phyloP scores from a whole-genome alignment of 805 yeast genomes.

The Pichia rugopelliculosa region DNA sequence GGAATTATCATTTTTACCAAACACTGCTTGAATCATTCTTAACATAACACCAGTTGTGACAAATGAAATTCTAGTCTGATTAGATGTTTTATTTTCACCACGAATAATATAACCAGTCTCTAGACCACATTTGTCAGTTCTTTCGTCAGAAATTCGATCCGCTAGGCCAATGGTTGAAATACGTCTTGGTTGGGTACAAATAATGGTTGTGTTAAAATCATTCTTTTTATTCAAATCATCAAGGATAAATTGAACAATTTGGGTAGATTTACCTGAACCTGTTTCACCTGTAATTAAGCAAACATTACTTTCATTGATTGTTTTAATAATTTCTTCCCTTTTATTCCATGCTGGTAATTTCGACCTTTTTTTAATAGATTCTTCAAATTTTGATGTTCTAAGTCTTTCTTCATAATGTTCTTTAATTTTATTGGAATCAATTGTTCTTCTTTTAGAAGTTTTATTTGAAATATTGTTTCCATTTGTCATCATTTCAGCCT shows the following conservation, averaged over 20 bases:
- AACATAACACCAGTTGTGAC: constrained; percentile 90
- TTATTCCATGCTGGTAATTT: constrained; percentile 82
- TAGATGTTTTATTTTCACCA: constrained; percentile 70
- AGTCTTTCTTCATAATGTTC: constrained; percentile 26
- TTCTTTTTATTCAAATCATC: constrained; percentile 51
- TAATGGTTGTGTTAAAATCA: constrained; percentile 49
- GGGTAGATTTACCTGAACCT: constrained; percentile 96
- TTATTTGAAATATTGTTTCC: background rate
- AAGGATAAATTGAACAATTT: constrained; percentile 80
- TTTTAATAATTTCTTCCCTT: constrained; percentile 43
- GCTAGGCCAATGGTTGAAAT: constrained; percentile 93
- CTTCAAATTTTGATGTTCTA: constrained; percentile 18
- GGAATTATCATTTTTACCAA: constrained; percentile 19
- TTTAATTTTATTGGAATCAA: constrained; percentile 29
- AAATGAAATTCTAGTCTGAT: constrained; percentile 67
- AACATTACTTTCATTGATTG: constrained; percentile 53
- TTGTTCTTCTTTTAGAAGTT: constrained; percentile 15
- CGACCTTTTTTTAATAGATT: constrained; percentile 37
- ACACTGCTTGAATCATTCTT: constrained; percentile 65
- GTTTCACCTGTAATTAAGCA: constrained; percentile 91
- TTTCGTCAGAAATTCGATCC: constrained; percentile 82
- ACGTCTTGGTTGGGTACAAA: constrained; percentile 95
- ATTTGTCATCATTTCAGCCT: too few relatives aligned
- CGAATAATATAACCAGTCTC: constrained; percentile 88
- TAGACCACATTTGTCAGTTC: constrained; percentile 54